These are phyloP conservation scores for Lagerstroemia speciosa DNA, from an alignment of 345 rosid genomes.

Conservation along the genomic window DNA sequence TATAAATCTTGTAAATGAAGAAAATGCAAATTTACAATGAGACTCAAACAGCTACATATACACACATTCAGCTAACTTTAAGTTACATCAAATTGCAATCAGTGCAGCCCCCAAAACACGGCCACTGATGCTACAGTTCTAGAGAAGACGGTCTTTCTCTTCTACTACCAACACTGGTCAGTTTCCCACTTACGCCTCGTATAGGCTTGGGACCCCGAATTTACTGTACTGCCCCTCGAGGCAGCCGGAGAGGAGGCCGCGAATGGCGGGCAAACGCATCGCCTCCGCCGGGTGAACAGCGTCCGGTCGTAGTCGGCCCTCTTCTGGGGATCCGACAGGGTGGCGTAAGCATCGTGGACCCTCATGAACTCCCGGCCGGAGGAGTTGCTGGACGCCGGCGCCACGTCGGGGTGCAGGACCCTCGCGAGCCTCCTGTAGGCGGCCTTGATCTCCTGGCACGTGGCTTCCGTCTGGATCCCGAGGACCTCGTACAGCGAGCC, in stretches of 20 bases:
- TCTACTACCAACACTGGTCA: conserved; percentile 61
- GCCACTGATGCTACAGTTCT: neutral
- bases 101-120: neutral
- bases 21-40: no score
- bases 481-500: conserved; percentile 48
- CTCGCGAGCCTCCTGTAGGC: conserved; percentile 61
- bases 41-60: no score
- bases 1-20: no score
- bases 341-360: conserved; percentile 54
- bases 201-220: conserved; percentile 18
- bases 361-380: conserved; percentile 39
- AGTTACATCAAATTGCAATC: neutral
- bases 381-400: conserved; percentile 12
- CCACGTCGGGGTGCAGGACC: conserved; percentile 55
- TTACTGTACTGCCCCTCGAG: conserved; percentile 2
- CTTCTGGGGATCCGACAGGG: conserved; percentile 56
- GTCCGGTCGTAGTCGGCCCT: conserved; percentile 47
- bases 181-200: conserved; percentile 50
- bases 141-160: neutral
- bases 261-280: conserved; percentile 18
- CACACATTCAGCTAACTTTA: neutral
- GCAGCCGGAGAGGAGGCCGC: conserved; percentile 13
- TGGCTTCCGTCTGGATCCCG: conserved; percentile 49
- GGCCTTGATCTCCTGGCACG: conserved; percentile 48
- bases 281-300: conserved; percentile 20